Evolutionary conservation across 345 rosid species (phyloP).

Genomic region (Camelina laxa): DNA sequence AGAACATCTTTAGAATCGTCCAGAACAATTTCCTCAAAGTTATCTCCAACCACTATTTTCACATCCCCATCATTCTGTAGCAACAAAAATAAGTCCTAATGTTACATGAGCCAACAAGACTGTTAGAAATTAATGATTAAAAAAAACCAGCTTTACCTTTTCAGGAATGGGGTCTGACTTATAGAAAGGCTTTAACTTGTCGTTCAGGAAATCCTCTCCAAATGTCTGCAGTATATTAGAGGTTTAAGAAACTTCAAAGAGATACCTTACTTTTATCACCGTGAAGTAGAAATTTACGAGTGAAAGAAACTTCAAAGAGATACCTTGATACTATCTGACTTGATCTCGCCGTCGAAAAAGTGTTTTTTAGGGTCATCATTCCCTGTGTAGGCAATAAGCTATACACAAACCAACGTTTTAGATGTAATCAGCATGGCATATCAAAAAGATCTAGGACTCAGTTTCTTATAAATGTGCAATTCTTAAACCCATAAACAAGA

Average conservation of each 20-base stretch:
- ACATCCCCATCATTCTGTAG: slow-evolving; percentile 92
- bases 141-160: slow-evolving; percentile 51
- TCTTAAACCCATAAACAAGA: not conserved
- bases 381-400: slow-evolving; percentile 91
- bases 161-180: slow-evolving; percentile 96
- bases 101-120: slow-evolving; percentile 28
- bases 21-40: slow-evolving; percentile 88
- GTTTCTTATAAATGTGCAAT: not conserved
- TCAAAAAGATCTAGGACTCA: slow-evolving; percentile 2
- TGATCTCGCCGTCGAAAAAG: slow-evolving; percentile 66
- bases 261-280: slow-evolving; percentile 67
- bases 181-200: slow-evolving; percentile 86
- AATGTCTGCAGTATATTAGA: slow-evolving; percentile 54
- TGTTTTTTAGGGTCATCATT: slow-evolving; percentile 80
- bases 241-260: slow-evolving; percentile 16
- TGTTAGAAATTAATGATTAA: slow-evolving; percentile 28
- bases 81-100: slow-evolving; percentile 13
- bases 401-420: slow-evolving; percentile 21
- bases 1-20: slow-evolving; percentile 97
- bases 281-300: not conserved
- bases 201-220: slow-evolving; percentile 71
- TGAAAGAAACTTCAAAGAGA: slow-evolving; percentile 18
- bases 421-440: slow-evolving; percentile 11
- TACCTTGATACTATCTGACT: slow-evolving; percentile 81
- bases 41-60: slow-evolving; percentile 91